phyloP scores from a whole-genome alignment of 1,284 basidiomycete genomes.

The Cystobasidium pallidum region DNA sequence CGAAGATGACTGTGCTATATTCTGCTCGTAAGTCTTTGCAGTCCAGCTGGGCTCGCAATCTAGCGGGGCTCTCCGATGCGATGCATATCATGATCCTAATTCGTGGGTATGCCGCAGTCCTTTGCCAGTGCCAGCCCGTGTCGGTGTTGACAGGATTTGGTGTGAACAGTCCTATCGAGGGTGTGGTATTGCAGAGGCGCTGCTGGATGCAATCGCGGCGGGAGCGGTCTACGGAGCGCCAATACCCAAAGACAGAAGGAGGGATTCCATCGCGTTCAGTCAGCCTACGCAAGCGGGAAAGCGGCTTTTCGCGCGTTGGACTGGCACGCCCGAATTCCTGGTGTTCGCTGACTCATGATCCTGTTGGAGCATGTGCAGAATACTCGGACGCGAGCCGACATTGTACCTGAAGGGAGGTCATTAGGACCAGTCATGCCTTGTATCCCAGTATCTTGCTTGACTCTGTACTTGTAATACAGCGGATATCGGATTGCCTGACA shows the following conservation, averaged over 20 bases:
- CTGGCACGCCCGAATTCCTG: constrained; percentile 45
- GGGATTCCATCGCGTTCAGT: constrained; percentile 58
- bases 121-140: constrained; percentile 54
- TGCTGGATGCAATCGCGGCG: constrained; percentile 56
- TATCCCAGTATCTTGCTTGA: too few species aligned
- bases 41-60: too few species aligned
- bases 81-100: neutral
- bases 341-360: constrained; percentile 51
- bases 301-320: constrained; percentile 57
- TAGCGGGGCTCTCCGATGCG: too few species aligned
- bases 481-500: too few species aligned
- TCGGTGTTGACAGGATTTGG: constrained; percentile 61
- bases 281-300: constrained; percentile 60
- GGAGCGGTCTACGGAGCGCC: constrained; percentile 58
- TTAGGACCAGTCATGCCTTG: too few species aligned
- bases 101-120: constrained; percentile 52
- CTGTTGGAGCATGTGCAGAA: too few species aligned
- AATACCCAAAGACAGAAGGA: constrained; percentile 51
- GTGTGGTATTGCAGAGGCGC: constrained; percentile 52
- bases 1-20: constrained; percentile 56
- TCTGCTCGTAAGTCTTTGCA: constrained; percentile 61
- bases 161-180: constrained; percentile 57
- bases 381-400: too few species aligned
- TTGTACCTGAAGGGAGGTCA: too few species aligned
- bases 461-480: too few species aligned